Percentiles rank a stretch among this genome's conserved stretches.
Conservation (phyloP, 768 basidiomycete species). For the Lactarius hengduanensis region DNA sequence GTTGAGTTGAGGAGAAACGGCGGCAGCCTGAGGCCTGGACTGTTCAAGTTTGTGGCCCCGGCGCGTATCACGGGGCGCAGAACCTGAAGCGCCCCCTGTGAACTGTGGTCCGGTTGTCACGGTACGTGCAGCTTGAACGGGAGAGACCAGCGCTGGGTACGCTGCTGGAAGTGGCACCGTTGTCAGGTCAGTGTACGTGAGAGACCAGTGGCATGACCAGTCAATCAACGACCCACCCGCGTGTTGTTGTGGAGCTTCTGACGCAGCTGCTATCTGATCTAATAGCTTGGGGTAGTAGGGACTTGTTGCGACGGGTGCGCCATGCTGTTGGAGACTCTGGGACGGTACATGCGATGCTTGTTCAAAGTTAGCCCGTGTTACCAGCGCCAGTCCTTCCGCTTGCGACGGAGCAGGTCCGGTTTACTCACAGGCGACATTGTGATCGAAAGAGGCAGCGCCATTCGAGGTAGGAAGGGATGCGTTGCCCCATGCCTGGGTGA, state of each 20-base stretch:
- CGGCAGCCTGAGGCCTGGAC: background rate
- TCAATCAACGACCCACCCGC: background rate
- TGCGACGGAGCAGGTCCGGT: background rate
- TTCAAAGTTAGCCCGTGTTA: constrained; percentile 1
- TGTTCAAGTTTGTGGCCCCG: background rate
- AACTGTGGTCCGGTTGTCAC: background rate
- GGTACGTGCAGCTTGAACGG: background rate
- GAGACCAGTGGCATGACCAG: too few relatives aligned
- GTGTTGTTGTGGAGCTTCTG: background rate
- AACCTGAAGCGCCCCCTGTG: background rate
- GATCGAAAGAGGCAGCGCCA: background rate
- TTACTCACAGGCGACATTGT: background rate
- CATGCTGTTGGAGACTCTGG: constrained; percentile 1
- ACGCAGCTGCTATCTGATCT: background rate
- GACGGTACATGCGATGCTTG: background rate
- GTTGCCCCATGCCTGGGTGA: background rate
- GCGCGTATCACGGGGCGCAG: background rate
- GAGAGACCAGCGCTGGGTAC: background rate
- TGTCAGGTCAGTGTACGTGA: background rate
- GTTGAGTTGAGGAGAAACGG: background rate
- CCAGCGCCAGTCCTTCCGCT: background rate
- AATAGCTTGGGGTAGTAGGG: background rate
- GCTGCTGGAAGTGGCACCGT: background rate
- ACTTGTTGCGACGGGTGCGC: background rate
- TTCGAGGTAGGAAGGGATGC: background rate